Evolutionary conservation across 1,139 yeast species (phyloP).

Genomic region (Suzukiozyma palmioleophila): DNA sequence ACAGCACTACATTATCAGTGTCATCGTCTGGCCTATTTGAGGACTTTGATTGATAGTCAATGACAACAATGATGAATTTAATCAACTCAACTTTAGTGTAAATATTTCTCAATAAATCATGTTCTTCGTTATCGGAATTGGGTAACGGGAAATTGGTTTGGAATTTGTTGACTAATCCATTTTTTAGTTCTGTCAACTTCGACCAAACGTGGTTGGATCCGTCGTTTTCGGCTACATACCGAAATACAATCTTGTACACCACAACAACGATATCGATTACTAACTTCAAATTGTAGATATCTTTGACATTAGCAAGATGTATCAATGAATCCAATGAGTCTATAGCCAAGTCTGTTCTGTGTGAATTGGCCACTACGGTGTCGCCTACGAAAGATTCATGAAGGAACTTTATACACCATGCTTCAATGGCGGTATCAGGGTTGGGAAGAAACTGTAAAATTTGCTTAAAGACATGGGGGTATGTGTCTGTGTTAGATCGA

Average conservation of each 20-base stretch:
- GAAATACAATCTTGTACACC: slow-evolving; percentile 36
- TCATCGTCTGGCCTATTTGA: slow-evolving; percentile 1
- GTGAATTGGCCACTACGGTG: slow-evolving; percentile 19
- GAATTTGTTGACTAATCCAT: slow-evolving; percentile 32
- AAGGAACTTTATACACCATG: slow-evolving; percentile 47
- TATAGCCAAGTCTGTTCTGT: slow-evolving; percentile 40
- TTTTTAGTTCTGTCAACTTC: slow-evolving; percentile 40
- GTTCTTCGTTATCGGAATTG: slow-evolving; percentile 45
- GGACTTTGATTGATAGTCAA: slow-evolving; percentile 64
- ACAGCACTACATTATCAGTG: slow-evolving; percentile 11
- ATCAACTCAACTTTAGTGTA: slow-evolving; percentile 62
- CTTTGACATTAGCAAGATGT: slow-evolving; percentile 23
- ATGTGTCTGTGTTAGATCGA: slow-evolving; percentile 37
- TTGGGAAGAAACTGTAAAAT: slow-evolving; percentile 41
- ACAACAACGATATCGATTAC: slow-evolving; percentile 33
- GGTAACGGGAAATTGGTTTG: slow-evolving; percentile 39
- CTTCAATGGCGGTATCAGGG: slow-evolving; percentile 30
- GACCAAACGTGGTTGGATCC: slow-evolving; percentile 42
- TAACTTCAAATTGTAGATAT: slow-evolving; percentile 26
- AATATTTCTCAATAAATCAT: slow-evolving; percentile 46
- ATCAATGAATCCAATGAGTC: slow-evolving; percentile 35
- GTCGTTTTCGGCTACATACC: slow-evolving; percentile 40
- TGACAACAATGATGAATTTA: slow-evolving; percentile 67
- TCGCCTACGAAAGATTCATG: slow-evolving; percentile 39
- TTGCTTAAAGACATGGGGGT: slow-evolving; percentile 52